Evolutionary conservation across 306 rosid species (phyloP), one percentile per base, ranked within the genome.

Genomic region (Clitoria ternatea): DNA sequence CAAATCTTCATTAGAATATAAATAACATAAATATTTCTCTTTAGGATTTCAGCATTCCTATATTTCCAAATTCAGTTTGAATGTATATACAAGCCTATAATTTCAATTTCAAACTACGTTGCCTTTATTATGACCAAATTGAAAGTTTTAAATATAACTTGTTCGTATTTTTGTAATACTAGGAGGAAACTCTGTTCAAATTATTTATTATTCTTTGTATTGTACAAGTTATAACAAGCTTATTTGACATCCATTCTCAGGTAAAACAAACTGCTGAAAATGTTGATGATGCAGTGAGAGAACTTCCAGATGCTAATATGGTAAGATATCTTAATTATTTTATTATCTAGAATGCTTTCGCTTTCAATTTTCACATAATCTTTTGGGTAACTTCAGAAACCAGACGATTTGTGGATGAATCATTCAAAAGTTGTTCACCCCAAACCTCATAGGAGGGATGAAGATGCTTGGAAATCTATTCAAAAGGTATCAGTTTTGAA

Each of bases 281-380:
- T 84, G 89, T 94, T 70, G 88, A 94, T 67, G 91, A 78, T 42
- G 98, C 98, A 54, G 85, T 86, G 69, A 85, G 89, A 82, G 98
- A 94, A 73, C 96, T 94, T 76, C 98, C 98, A 7, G 97, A 90
- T 73, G 96, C 97, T 53, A 94, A 94, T 79, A 1, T 80, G 98
- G 98, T 94, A 85, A 67, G 13, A 40, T 47, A 39, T 43, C 39
- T 9, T 30, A 24, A 52, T 40, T 27, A 70, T 59, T 20, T 59
- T 22, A 5, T 66, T 39, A 43, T 57, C 66, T 55, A 37, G 55
- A 74, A 55, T 36, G 52, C 23, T 50, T 75, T 59, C 57, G 52
- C 52, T 61, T 68, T 47, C 17, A 61, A 22, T 70, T 70, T 12
- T 80, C 35, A 66, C 65, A 62, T 29, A 55, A 60, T 11, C 20